These are phyloP conservation scores for Iris pallida DNA, from an alignment of 116 monocot genomes.

Conservation along the genomic window DNA sequence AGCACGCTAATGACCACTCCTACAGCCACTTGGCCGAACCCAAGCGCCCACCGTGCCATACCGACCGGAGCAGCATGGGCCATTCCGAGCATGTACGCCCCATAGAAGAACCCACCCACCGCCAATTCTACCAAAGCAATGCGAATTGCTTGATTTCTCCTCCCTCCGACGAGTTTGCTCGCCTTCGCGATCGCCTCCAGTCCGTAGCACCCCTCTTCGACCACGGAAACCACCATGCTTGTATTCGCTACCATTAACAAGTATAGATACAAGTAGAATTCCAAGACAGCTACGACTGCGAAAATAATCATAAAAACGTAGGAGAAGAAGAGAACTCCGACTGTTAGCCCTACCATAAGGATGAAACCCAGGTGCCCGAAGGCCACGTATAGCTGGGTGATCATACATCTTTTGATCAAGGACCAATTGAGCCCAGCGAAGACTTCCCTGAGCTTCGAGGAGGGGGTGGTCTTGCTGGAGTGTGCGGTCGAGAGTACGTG, in stretches of 20 bases:
- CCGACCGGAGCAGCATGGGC: no score
- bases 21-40: no score
- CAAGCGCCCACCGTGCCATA: no score
- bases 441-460: no score
- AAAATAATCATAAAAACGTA: background rate
- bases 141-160: background rate
- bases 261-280: background rate
- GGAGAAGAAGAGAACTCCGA: background rate
- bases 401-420: background rate
- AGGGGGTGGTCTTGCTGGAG: no score
- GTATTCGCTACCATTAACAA: background rate
- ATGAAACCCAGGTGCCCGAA: background rate
- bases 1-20: background rate
- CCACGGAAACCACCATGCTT: conserved; percentile 4
- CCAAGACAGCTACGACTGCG: background rate
- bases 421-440: background rate
- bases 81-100: no score
- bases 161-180: background rate
- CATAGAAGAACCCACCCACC: no score
- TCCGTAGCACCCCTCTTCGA: conserved; percentile 1
- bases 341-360: background rate
- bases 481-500: background rate
- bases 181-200: background rate
- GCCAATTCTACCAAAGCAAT: background rate
- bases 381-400: background rate